phyloP scores from a whole-genome alignment of 768 basidiomycete genomes.

The Russula emetica region DNA sequence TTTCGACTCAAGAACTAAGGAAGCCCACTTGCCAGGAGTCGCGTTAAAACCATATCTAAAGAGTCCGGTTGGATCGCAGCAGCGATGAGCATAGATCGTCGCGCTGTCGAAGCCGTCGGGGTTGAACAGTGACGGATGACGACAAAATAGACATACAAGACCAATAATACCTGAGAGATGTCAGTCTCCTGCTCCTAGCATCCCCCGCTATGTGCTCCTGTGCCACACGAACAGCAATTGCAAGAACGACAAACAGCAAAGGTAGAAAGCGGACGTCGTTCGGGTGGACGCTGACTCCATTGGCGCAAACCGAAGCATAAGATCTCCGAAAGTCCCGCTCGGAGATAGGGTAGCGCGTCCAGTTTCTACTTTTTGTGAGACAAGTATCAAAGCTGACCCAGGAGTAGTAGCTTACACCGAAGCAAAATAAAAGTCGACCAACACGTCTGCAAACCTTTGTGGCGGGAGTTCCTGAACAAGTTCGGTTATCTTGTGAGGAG shows the following conservation, averaged over 20 bases:
- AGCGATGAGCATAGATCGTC: slow-evolving; percentile 82
- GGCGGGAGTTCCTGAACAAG: slow-evolving; percentile 86
- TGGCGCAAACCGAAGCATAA: slow-evolving; percentile 58
- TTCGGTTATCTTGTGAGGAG: slow-evolving; percentile 86
- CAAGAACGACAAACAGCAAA: slow-evolving; percentile 88
- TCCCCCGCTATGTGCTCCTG: slow-evolving; percentile 83
- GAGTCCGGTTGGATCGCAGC: slow-evolving; percentile 93
- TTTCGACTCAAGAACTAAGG: background rate
- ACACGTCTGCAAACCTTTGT: slow-evolving; percentile 63
- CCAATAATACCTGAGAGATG: slow-evolving; percentile 91
- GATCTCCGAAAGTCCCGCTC: slow-evolving; percentile 76
- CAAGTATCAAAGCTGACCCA: slow-evolving; percentile 11
- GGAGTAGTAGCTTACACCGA: slow-evolving; percentile 50
- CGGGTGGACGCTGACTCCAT: slow-evolving; percentile 63
- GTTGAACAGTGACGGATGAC: slow-evolving; percentile 20
- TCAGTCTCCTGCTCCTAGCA: slow-evolving; percentile 66
- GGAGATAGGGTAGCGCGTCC: slow-evolving; percentile 89
- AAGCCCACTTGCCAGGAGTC: slow-evolving; percentile 55
- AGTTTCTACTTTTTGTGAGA: slow-evolving; percentile 55
- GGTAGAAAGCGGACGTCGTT: slow-evolving; percentile 83
- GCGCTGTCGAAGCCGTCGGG: slow-evolving; percentile 46
- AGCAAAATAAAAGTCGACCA: slow-evolving; percentile 79
- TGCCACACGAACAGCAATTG: slow-evolving; percentile 79
- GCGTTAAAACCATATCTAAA: slow-evolving; percentile 84
- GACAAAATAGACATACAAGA: slow-evolving; percentile 61